phyloP scores from a whole-genome alignment of 75 land plant species.

The Adiantum capillusveneris region DNA sequence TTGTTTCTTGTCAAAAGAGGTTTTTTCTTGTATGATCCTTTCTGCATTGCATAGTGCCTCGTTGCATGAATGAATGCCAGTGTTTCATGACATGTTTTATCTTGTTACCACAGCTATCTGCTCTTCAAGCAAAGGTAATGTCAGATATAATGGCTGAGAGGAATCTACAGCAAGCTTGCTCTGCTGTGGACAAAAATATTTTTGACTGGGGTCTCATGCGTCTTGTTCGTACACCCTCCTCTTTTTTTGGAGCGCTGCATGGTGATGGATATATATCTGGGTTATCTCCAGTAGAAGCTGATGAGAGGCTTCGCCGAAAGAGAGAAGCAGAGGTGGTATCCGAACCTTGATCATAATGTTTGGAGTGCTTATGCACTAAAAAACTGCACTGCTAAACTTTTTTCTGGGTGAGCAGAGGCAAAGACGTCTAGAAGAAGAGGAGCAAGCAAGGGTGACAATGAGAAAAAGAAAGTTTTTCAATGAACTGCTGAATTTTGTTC shows the following conservation, averaged over 20 bases:
- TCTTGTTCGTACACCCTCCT: constrained; percentile 36
- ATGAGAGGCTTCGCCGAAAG: constrained; percentile 72
- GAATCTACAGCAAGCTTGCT: constrained; percentile 59
- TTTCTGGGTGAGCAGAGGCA: constrained; percentile 51
- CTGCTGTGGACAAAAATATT: constrained; percentile 61
- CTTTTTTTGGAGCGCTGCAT: constrained; percentile 46
- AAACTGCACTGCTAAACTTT: neutral
- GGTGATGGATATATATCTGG: constrained; percentile 39
- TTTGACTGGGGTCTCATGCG: constrained; percentile 97
- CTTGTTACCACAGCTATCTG: constrained; percentile 44
- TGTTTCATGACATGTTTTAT: neutral
- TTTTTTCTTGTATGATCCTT: neutral
- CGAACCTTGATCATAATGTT: neutral
- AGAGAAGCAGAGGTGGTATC: constrained; percentile 74
- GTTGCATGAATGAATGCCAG: too few species aligned
- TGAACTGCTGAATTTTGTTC: constrained; percentile 68
- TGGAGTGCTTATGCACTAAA: neutral
- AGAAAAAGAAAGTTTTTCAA: constrained; percentile 86
- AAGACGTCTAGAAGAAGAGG: constrained; percentile 80
- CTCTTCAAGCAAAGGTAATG: constrained; percentile 74
- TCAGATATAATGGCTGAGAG: constrained; percentile 72
- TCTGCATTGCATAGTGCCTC: neutral
- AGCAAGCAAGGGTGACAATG: constrained; percentile 58
- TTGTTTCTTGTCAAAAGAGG: neutral
- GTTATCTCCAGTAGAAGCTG: constrained; percentile 53